A percentile compares a stretch with the other conserved stretches of the same genome.
Evolutionary conservation across 2,329 filamentous ascomycete genomes (phyloP).

Genomic region (Diaporthe sp.): DNA sequence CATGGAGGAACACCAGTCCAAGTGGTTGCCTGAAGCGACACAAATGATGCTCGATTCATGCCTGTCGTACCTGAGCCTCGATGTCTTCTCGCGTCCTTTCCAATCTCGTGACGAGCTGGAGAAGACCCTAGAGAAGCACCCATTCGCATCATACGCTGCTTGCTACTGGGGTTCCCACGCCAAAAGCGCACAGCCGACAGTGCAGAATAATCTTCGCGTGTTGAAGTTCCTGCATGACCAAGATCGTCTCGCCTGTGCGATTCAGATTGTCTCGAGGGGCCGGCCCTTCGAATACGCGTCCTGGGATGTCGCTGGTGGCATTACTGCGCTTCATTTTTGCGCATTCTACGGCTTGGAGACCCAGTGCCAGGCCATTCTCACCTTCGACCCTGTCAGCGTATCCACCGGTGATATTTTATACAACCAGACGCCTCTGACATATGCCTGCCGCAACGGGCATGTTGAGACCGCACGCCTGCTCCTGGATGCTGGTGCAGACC

Average conservation of each 20-base stretch:
- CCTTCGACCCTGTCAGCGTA: background rate
- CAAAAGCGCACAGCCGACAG: background rate
- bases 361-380: background rate
- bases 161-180: conserved; percentile 1
- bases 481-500: background rate
- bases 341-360: background rate
- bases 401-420: background rate
- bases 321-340: background rate
- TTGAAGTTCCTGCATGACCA: background rate
- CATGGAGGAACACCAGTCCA: background rate
- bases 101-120: background rate
- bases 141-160: background rate
- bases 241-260: background rate
- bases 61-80: background rate
- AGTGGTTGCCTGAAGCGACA: background rate
- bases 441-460: background rate
- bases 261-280: background rate
- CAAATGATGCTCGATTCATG: background rate
- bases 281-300: background rate
- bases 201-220: background rate
- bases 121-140: background rate
- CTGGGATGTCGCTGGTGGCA: background rate
- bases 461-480: background rate
- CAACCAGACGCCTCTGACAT: background rate
- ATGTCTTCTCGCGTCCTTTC: background rate